phyloP scores from a whole-genome alignment of 31 red algal genomes.

The Asparagopsis taxiformis region DNA sequence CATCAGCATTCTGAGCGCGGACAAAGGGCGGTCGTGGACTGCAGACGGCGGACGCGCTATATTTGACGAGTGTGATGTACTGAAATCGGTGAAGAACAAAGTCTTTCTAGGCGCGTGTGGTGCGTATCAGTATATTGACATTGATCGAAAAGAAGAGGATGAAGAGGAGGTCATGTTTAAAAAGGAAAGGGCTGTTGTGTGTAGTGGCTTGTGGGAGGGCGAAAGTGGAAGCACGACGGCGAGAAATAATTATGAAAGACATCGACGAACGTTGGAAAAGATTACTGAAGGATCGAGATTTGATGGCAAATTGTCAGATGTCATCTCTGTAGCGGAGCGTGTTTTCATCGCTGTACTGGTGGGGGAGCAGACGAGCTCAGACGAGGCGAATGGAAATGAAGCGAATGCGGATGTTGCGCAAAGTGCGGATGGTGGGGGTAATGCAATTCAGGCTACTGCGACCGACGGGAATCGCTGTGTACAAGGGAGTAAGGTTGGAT shows the following conservation, averaged over 20 bases:
- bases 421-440: too few relatives aligned
- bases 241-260: background rate
- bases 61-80: background rate
- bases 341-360: background rate
- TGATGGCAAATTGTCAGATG: background rate
- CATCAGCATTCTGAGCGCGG: background rate
- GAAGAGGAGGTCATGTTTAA: background rate
- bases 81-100: background rate
- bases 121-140: slow-evolving; percentile 4
- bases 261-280: background rate
- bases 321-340: background rate
- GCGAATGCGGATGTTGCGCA: too few relatives aligned
- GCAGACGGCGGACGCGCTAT: background rate
- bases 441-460: too few relatives aligned
- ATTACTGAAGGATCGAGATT: background rate
- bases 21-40: background rate
- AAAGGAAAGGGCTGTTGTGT: background rate
- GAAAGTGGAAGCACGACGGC: background rate
- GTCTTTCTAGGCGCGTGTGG: slow-evolving; percentile 2
- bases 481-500: too few relatives aligned
- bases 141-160: background rate
- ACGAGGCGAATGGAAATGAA: too few relatives aligned
- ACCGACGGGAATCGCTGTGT: too few relatives aligned
- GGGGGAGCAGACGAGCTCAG: too few relatives aligned
- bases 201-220: background rate